Evolutionary conservation across 2,329 filamentous ascomycete genomes (phyloP), one percentile per base, ranked within the genome.

Genomic region (Chaetomiaceae sp.): DNA sequence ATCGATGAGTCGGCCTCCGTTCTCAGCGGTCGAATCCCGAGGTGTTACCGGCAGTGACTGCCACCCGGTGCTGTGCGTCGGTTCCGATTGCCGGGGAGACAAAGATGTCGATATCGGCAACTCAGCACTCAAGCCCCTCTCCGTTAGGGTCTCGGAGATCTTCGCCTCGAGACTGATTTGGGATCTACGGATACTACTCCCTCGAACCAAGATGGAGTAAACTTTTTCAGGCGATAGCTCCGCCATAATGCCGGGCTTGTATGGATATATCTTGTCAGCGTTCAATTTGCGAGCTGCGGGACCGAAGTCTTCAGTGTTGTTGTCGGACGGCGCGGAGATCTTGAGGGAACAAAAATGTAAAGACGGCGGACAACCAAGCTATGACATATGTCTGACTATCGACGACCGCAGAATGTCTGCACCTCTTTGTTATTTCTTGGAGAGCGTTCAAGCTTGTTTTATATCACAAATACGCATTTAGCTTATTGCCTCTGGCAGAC

Each of bases 21-120:
- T 32, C 10, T 32, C 37, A n/a, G 23, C 20, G 10, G 25, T 32
- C n/a, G 32, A 30, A 5, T 55, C 58, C 5, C 46, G 51, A 18
- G 57, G 58, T 4, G 58, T 59, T 33, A 51, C 53, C 13, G 48
- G 34, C 34, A 33, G 33, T 4, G 44, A 46, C 13, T 34, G 38
- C 7, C 43, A 48, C 1, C 25, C 45, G 21, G 23, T 42, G 21
- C 4, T 25, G 38, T 20, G 4, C 2, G 34, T 11, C 4, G 27
- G 46, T n/a, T n/a, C n/a, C 27, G 27, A 0, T 11, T 37, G 23
- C 10, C 11, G 21, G 21, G 18, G 11, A 4, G 16, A 20, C 16
- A 23, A 37, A 4, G 18, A 45, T 7, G 13, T 8, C 5, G 25
- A 30, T 21, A 18, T 21, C 11, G 34, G 34, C 6, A 34, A 21